A percentile compares a stretch with the other conserved stretches of the same genome.
phyloP scores from a whole-genome alignment of 345 rosid species.

The Ceriops decandra region DNA sequence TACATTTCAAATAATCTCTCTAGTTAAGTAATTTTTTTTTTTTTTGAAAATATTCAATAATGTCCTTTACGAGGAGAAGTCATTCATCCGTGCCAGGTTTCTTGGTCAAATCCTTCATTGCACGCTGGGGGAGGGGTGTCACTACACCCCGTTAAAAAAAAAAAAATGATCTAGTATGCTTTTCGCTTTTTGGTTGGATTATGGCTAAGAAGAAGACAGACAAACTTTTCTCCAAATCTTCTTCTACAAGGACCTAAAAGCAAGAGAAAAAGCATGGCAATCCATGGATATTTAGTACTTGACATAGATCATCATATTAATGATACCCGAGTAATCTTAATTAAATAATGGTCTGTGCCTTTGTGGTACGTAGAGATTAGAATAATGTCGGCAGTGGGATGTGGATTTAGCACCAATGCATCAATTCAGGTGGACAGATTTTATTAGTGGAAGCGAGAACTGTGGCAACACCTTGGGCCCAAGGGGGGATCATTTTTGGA shows the following conservation, averaged over 20 bases:
- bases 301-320: slow-evolving; percentile 25
- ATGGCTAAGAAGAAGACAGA: slow-evolving; percentile 29
- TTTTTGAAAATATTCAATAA: too few species aligned
- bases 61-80: too few species aligned
- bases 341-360: too few species aligned
- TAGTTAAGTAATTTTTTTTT: too few species aligned
- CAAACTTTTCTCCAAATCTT: slow-evolving; percentile 37
- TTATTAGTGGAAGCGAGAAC: slow-evolving; percentile 1
- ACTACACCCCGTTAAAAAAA: too few species aligned
- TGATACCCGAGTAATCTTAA: slow-evolving; percentile 8
- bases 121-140: too few species aligned
- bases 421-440: not conserved
- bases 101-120: not conserved
- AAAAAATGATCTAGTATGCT: not conserved
- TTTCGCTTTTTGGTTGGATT: slow-evolving; percentile 16
- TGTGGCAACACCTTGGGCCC: not conserved
- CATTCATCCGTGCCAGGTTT: not conserved
- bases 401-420: not conserved
- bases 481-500: too few species aligned
- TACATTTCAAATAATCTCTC: too few species aligned
- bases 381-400: slow-evolving; percentile 23
- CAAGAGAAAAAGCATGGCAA: slow-evolving; percentile 8
- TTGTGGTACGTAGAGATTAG: too few species aligned
- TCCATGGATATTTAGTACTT: slow-evolving; percentile 1
- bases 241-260: slow-evolving; percentile 4